phyloP scores from a whole-genome alignment of 2,329 filamentous ascomycete genomes.

The Alternaria arborescens region DNA sequence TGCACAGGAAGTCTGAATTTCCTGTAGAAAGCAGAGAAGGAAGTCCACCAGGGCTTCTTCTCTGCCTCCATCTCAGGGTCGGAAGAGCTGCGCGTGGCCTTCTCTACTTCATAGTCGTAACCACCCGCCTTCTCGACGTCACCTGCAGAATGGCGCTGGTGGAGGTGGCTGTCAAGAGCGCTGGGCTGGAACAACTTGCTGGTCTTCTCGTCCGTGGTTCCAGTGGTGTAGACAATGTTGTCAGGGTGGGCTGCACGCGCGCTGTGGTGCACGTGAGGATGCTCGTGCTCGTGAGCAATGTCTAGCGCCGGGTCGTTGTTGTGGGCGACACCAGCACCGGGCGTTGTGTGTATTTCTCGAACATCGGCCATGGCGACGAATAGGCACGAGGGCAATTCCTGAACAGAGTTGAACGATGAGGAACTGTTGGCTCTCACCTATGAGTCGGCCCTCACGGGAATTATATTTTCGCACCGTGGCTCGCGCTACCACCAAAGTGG shows the following conservation, averaged over 20 bases:
- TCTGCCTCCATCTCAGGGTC: constrained; percentile 28
- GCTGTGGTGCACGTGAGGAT: constrained; percentile 51
- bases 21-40: constrained; percentile 33
- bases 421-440: constrained; percentile 31
- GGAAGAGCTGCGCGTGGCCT: constrained; percentile 47
- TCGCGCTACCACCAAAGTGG: constrained; percentile 40
- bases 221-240: constrained; percentile 46
- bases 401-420: constrained; percentile 31
- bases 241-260: constrained; percentile 41
- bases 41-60: constrained; percentile 31
- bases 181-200: constrained; percentile 49
- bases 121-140: constrained; percentile 48
- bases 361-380: constrained; percentile 44
- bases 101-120: constrained; percentile 51
- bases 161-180: constrained; percentile 51
- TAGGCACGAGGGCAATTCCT: constrained; percentile 43
- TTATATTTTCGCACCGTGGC: constrained; percentile 46
- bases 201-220: constrained; percentile 47
- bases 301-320: constrained; percentile 52
- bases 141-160: constrained; percentile 41
- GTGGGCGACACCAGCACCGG: constrained; percentile 40
- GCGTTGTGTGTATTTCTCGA: constrained; percentile 44
- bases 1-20: constrained; percentile 55
- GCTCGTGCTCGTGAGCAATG: constrained; percentile 49
- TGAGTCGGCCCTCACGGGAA: constrained; percentile 29